Percentiles rank a stretch among this genome's conserved stretches.
Conservation (phyloP, 768 basidiomycete species). For the Nevesoporus exiguus region DNA sequence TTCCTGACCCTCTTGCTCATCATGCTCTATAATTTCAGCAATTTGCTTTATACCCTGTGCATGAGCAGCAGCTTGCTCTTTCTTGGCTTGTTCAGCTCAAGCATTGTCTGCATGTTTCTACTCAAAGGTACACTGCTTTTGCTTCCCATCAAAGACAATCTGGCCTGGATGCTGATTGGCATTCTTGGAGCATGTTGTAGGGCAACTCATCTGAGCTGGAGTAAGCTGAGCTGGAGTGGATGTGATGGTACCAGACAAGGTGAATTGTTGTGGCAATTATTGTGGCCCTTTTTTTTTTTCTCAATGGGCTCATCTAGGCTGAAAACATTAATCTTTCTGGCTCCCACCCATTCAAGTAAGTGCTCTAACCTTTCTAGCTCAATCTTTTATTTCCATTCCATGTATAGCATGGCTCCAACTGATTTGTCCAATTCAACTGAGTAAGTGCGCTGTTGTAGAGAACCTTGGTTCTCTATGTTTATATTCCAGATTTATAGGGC, state of each 20-base stretch:
- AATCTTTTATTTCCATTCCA: too few relatives aligned
- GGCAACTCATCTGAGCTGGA: neutral
- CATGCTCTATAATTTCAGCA: neutral
- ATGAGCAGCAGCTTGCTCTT: neutral
- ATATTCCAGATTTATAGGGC: too few relatives aligned
- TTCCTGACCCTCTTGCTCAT: neutral
- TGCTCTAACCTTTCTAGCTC: too few relatives aligned
- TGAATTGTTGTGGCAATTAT: neutral
- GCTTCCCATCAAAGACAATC: neutral
- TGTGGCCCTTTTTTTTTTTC: too few relatives aligned
- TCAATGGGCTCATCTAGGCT: too few relatives aligned
- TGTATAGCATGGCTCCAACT: too few relatives aligned
- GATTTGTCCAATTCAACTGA: too few relatives aligned
- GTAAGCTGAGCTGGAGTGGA: neutral
- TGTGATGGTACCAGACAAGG: neutral
- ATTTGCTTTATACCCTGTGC: neutral
- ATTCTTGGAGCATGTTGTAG: neutral
- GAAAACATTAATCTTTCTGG: too few relatives aligned
- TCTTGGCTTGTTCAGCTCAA: neutral
- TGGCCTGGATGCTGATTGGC: neutral
- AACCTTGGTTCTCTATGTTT: too few relatives aligned
- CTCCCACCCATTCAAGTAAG: too few relatives aligned
- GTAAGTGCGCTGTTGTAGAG: too few relatives aligned
- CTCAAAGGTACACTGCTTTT: neutral
- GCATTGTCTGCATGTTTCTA: neutral